phyloP scores from a whole-genome alignment of 495 filamentous ascomycete genomes.

The Trichoderma reesei region DNA sequence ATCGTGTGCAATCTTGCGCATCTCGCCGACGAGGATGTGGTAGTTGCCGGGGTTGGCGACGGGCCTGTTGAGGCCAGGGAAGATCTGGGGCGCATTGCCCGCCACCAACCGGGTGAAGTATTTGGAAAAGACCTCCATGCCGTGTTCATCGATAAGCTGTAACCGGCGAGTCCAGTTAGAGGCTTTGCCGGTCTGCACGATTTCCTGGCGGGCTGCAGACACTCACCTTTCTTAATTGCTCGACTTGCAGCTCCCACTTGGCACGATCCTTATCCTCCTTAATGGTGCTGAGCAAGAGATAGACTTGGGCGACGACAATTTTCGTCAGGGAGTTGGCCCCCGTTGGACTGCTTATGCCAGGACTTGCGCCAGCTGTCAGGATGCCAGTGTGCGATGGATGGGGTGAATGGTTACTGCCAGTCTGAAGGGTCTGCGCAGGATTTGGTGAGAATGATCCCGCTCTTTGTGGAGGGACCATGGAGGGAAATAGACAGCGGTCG shows the following conservation, averaged over 20 bases:
- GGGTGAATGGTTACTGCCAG: constrained; percentile 38
- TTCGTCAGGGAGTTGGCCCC: constrained; percentile 58
- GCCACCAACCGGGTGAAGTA: constrained; percentile 84
- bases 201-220: background rate
- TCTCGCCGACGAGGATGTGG: constrained; percentile 68
- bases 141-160: constrained; percentile 86
- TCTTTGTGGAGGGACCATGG: constrained; percentile 33
- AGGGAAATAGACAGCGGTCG: constrained; percentile 6
- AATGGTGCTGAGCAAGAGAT: constrained; percentile 83
- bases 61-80: constrained; percentile 59
- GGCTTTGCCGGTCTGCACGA: background rate
- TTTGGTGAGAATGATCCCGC: constrained; percentile 47
- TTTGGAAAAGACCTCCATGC: constrained; percentile 90
- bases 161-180: background rate
- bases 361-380: constrained; percentile 47
- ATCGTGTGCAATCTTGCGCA: constrained; percentile 74
- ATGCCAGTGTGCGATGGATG: constrained; percentile 44
- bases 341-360: constrained; percentile 59
- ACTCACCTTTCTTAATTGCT: constrained; percentile 81
- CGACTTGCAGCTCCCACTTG: constrained; percentile 89
- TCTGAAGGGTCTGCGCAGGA: constrained; percentile 40
- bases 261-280: constrained; percentile 83
- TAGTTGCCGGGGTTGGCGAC: constrained; percentile 70
- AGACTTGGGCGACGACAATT: constrained; percentile 90
- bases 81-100: constrained; percentile 77